Percentiles rank a stretch among this genome's conserved stretches.
These are phyloP conservation scores for Syzygium syzygioides DNA, from an alignment of 441 rosid genomes.

Conservation along the genomic window DNA sequence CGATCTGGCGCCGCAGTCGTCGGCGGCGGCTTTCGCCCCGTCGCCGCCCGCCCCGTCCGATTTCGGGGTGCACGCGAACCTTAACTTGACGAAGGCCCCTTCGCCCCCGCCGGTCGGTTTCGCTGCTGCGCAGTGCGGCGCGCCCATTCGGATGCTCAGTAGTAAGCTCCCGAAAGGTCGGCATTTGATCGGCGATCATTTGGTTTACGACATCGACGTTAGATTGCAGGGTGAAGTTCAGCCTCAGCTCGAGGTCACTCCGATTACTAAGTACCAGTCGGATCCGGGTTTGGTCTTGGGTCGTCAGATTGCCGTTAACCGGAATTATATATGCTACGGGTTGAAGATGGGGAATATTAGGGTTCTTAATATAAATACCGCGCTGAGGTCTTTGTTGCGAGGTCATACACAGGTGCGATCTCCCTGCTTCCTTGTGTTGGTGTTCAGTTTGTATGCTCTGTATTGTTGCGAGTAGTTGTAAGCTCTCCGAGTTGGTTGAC, in stretches of 20 bases:
- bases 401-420: constrained; percentile 72
- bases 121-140: neutral
- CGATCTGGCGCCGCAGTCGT: neutral
- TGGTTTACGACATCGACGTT: constrained; percentile 47
- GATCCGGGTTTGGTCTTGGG: constrained; percentile 84
- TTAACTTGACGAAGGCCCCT: neutral
- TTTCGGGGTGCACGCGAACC: neutral
- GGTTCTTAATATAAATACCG: constrained; percentile 83
- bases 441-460: neutral
- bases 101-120: constrained; percentile 15
- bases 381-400: constrained; percentile 69
- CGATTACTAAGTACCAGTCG: constrained; percentile 68
- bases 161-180: constrained; percentile 64
- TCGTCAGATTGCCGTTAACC: constrained; percentile 80
- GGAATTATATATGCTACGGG: constrained; percentile 79
- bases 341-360: constrained; percentile 80
- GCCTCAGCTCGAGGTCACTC: constrained; percentile 80
- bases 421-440: neutral
- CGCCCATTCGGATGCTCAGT: constrained; percentile 35
- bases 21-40: neutral
- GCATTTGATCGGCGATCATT: constrained; percentile 42
- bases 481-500: neutral
- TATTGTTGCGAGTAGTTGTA: neutral
- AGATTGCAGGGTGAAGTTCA: constrained; percentile 58
- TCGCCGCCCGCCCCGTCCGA: constrained; percentile 17